Evolutionary conservation across 805 yeast genomes (phyloP), one percentile per base, ranked within the genome.

Genomic region (Hanseniaspora pseudoguilliermondii): DNA sequence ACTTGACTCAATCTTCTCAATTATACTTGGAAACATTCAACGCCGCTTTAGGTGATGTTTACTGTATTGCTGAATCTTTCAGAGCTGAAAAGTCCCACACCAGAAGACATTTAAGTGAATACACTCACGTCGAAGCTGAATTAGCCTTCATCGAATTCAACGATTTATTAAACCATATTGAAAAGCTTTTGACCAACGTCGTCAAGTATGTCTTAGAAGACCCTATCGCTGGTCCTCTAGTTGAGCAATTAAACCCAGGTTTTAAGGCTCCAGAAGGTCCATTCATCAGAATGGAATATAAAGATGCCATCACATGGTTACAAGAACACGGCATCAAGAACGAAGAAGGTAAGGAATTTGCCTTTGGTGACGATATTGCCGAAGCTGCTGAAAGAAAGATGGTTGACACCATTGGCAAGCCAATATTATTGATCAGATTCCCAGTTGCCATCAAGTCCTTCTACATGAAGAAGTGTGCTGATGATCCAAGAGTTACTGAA

Each of bases 301-400:
- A 82, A 57, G 83, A 91, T 54, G 98, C 98, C 32, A 77, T 93
- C 63, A 87, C 83, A 38, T 93, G 98, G 97, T 82, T 93, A 72
- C 87, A 88, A 79, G 97, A 90, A 73, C 88, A 91, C 73, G 91
- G 84, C 55, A 81, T 95, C 65, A 82, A 83, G 66, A 93, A 91
- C 79, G 98, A 93, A 75, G 96, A 91, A 13, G 97, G 93, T 60
- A 85, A 88, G 69, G 74, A 76, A 63, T 93, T 91, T 83, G 80
- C 84, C 73, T 93, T 93, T 63, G 99, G 99, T 71, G 99, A 93
- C 68, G 99, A 93, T 71, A 93, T 93, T 61, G 97, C 97, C 59
- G 99, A 93, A 75, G 98, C 98, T 57, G 98, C 97, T 58, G 99
- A 93, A 79, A 86, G 99, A 71, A 86, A 84, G 72, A 93, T 93